phyloP scores from a whole-genome alignment of 768 basidiomycete genomes.

The Lentinus brumalis region DNA sequence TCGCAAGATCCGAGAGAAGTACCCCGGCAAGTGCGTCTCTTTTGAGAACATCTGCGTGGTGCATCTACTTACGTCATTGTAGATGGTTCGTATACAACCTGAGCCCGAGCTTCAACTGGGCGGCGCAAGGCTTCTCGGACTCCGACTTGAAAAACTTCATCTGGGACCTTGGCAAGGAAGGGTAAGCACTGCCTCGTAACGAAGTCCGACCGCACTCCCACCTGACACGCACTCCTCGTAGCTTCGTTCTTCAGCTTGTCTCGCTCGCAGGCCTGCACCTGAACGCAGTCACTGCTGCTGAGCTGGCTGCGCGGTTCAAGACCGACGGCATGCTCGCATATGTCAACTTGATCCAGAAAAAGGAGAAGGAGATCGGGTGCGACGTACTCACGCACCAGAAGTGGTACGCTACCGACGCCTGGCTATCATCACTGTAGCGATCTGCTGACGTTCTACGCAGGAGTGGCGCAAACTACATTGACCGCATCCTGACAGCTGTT shows the following conservation, averaged over 20 bases:
- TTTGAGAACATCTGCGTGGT: too few species aligned
- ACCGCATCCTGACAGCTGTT: constrained; percentile 80
- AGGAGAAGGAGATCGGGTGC: constrained; percentile 85
- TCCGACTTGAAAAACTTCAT: constrained; percentile 80
- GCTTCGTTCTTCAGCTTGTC: constrained; percentile 86
- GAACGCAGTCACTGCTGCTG: constrained; percentile 80
- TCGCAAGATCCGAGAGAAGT: constrained; percentile 66
- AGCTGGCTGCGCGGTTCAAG: constrained; percentile 79
- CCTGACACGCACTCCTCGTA: constrained; percentile 29
- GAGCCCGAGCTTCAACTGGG: constrained; percentile 94
- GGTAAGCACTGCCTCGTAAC: constrained; percentile 43
- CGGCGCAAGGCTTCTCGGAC: constrained; percentile 80
- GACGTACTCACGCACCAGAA: constrained; percentile 95
- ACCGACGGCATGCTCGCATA: constrained; percentile 93
- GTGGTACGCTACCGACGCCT: constrained; percentile 51
- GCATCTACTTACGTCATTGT: constrained; percentile 3
- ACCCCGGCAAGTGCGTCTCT: constrained; percentile 65
- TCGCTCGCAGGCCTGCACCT: constrained; percentile 91
- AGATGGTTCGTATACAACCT: constrained; percentile 92
- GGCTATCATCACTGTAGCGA: not conserved
- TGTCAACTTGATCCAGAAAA: constrained; percentile 83
- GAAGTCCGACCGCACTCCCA: constrained; percentile 3
- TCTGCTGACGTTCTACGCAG: constrained; percentile 36
- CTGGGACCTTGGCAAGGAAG: constrained; percentile 90
- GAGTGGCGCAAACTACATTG: constrained; percentile 92